Percentiles rank a stretch among this genome's conserved stretches.
Evolutionary conservation across 129 eudicot species (phyloP).

Genomic region (Tagetes erecta): DNA sequence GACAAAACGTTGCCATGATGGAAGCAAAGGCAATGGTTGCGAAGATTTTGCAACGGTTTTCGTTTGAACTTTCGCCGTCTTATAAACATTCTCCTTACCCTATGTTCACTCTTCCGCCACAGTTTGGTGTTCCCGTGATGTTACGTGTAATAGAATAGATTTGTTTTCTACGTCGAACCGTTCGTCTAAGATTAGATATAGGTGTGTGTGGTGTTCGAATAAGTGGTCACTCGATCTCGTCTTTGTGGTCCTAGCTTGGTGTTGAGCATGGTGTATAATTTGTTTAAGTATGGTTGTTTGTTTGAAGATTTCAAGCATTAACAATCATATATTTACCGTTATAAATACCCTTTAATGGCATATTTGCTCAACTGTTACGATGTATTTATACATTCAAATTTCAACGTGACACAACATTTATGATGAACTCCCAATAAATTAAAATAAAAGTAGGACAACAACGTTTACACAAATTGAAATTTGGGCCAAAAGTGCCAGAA

Average conservation of each 20-base stretch:
- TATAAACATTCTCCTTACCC: conserved; percentile 52
- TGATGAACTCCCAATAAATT: background rate
- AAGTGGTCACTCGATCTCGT: background rate
- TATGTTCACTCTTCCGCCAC: conserved; percentile 45
- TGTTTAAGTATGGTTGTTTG: background rate
- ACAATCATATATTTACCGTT: too few relatives aligned
- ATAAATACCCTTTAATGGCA: too few relatives aligned
- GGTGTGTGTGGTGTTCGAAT: background rate
- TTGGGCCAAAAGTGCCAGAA: background rate
- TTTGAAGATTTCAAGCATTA: background rate
- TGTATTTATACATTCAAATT: too few relatives aligned
- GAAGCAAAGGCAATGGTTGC: conserved; percentile 55
- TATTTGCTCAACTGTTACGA: too few relatives aligned
- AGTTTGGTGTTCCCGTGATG: conserved; percentile 18
- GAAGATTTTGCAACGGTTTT: conserved; percentile 44
- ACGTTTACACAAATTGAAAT: background rate
- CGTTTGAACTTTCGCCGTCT: conserved; percentile 55
- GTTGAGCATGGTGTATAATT: conserved; percentile 7
- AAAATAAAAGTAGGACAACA: background rate
- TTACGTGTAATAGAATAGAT: background rate
- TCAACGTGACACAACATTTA: background rate
- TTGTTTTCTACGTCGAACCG: background rate
- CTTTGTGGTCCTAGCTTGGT: background rate
- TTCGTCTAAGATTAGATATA: background rate
- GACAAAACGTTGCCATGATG: conserved; percentile 52